Conservation (phyloP, 2,329 filamentous ascomycete species). For the Aspergillus fijiensis region DNA sequence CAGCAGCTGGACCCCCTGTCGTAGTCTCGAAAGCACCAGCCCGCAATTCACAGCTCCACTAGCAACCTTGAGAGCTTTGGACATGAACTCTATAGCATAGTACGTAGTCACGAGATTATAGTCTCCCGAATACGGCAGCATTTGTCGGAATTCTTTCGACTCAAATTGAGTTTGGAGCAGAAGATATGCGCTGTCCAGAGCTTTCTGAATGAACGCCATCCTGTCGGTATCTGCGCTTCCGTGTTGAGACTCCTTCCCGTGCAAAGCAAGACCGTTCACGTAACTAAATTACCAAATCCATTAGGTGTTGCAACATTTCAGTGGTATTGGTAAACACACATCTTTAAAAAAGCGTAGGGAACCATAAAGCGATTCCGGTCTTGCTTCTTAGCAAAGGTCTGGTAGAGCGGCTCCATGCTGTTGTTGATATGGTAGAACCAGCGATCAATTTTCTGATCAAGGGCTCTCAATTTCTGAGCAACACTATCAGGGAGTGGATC, state of each 20-base stretch:
- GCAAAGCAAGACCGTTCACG: slow-evolving; percentile 2
- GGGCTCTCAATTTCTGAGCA: not conserved
- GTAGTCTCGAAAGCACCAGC: not conserved
- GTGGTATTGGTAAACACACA: not conserved
- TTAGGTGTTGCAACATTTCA: no score
- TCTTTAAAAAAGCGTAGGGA: slow-evolving; percentile 2
- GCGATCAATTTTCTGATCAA: slow-evolving; percentile 1
- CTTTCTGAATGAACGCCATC: not conserved
- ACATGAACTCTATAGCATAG: slow-evolving; percentile 2
- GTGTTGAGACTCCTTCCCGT: not conserved
- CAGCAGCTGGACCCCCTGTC: not conserved
- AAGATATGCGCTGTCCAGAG: not conserved
- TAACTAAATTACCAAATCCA: not conserved
- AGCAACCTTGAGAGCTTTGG: not conserved
- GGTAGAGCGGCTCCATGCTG: slow-evolving; percentile 1
- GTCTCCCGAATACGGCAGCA: not conserved
- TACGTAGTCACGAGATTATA: not conserved
- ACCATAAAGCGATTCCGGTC: slow-evolving; percentile 5
- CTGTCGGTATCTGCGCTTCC: not conserved
- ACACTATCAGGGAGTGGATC: not conserved
- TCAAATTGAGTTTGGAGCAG: not conserved
- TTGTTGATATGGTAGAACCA: slow-evolving; percentile 6
- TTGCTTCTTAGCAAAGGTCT: slow-evolving; percentile 4
- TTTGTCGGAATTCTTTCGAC: not conserved
- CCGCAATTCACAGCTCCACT: not conserved